Evolutionary conservation across 768 basidiomycete species (phyloP).

Genomic region (Leccinum subgranulosum): DNA sequence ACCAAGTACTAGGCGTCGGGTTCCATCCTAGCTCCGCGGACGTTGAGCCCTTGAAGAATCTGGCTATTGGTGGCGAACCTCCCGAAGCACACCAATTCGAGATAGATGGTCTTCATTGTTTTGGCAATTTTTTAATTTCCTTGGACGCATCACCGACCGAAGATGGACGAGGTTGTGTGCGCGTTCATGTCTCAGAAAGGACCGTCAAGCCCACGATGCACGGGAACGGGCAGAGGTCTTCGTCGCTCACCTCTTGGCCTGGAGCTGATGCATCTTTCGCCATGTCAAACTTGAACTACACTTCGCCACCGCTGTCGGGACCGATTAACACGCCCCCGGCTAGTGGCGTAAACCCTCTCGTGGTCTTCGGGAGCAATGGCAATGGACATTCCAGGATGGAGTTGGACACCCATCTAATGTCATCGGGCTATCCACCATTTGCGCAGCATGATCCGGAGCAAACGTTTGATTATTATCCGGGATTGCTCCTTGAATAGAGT

Average conservation of each 20-base stretch:
- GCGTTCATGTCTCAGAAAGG: constrained; percentile 59
- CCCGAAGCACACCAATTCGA: constrained; percentile 54
- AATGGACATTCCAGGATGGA: constrained; percentile 26
- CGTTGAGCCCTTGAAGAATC: constrained; percentile 27
- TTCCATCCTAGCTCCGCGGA: constrained; percentile 51
- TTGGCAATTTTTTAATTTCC: constrained; percentile 65
- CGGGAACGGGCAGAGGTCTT: constrained; percentile 14
- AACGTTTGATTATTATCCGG: constrained; percentile 30
- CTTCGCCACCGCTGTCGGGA: constrained; percentile 37
- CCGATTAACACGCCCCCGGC: constrained; percentile 36
- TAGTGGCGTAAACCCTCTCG: constrained; percentile 31
- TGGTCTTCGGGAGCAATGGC: constrained; percentile 62
- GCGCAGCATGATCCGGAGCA: constrained; percentile 25
- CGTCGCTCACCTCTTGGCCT: constrained; percentile 27
- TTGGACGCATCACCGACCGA: constrained; percentile 64
- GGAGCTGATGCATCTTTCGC: constrained; percentile 18
- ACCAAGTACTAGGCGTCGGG: constrained; percentile 30
- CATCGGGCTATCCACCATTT: constrained; percentile 31
- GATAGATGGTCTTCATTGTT: constrained; percentile 39
- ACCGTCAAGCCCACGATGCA: constrained; percentile 17
- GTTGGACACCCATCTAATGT: constrained; percentile 22
- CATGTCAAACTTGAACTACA: constrained; percentile 14
- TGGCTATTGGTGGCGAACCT: constrained; percentile 31
- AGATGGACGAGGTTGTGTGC: constrained; percentile 70
- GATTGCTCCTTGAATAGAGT: constrained; percentile 23